Conservation (phyloP, 805 yeast genomes). For the Suhomyces tanzawaensis region DNA sequence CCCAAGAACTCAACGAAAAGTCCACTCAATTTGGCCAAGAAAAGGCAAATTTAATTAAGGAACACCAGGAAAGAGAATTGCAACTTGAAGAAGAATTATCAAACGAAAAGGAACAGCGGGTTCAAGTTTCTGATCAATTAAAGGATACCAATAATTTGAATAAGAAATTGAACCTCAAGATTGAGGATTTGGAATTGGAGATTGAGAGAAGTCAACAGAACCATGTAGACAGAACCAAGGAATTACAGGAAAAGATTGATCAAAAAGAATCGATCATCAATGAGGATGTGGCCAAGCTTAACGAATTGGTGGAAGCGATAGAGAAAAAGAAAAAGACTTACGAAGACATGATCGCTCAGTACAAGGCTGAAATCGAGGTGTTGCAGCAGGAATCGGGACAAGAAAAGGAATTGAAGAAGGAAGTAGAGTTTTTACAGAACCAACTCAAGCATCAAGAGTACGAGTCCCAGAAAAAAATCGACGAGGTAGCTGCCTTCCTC, state of each 20-base stretch:
- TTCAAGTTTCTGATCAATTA: slow-evolving; percentile 6
- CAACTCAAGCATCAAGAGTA: slow-evolving; percentile 39
- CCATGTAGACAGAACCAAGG: slow-evolving; percentile 5
- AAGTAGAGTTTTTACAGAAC: slow-evolving; percentile 16
- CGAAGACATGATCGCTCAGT: slow-evolving; percentile 11
- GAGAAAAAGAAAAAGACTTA: slow-evolving; percentile 14
- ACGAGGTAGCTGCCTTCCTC: slow-evolving; percentile 64
- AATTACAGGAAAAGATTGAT: slow-evolving; percentile 6
- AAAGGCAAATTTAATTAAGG: slow-evolving; percentile 12
- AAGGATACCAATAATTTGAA: slow-evolving; percentile 7
- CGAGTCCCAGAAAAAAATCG: slow-evolving; percentile 53
- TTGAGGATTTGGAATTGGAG: slow-evolving; percentile 31
- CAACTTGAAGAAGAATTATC: slow-evolving; percentile 14
- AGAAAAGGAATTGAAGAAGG: slow-evolving; percentile 10
- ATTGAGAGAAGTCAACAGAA: slow-evolving; percentile 12
- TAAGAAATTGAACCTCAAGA: slow-evolving; percentile 7
- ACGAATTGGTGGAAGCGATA: slow-evolving; percentile 24
- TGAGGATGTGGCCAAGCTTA: slow-evolving; percentile 30
- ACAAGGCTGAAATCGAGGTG: slow-evolving; percentile 11
- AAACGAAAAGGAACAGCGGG: slow-evolving; percentile 5
- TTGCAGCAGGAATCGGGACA: slow-evolving; percentile 12
- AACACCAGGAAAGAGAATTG: slow-evolving; percentile 9
- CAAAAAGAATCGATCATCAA: slow-evolving; percentile 32
- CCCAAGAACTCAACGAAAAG: slow-evolving; percentile 10
- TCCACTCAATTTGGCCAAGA: slow-evolving; percentile 14